These are phyloP conservation scores for Claviceps africana DNA, from an alignment of 2,329 filamentous ascomycete genomes.

Conservation along the genomic window DNA sequence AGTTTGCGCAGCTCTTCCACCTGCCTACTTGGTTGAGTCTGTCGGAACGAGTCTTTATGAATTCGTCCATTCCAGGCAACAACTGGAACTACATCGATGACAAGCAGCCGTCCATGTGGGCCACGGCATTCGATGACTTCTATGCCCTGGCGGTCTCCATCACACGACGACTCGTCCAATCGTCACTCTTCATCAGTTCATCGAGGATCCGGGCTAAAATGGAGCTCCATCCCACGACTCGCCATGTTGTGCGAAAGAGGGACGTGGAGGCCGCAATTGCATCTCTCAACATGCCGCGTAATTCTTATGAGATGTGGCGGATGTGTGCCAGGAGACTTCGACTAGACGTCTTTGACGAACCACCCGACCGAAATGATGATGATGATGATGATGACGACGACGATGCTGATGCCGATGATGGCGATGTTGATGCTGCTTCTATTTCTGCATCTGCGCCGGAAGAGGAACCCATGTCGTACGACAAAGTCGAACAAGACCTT, in stretches of 20 bases:
- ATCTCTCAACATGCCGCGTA: conserved; percentile 28
- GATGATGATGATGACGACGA: conserved; percentile 5
- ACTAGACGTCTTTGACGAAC: conserved; percentile 31
- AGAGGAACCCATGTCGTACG: conserved; percentile 25
- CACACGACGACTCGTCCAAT: conserved; percentile 56
- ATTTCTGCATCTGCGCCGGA: conserved; percentile 2
- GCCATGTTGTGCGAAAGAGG: conserved; percentile 22
- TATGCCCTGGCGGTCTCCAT: conserved; percentile 52
- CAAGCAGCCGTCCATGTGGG: conserved; percentile 55
- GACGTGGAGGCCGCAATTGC: conserved; percentile 37
- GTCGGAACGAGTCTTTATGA: conserved; percentile 63
- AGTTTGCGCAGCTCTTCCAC: conserved; percentile 43
- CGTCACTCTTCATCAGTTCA: conserved; percentile 54
- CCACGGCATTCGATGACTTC: conserved; percentile 65
- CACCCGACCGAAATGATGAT: conserved; percentile 9
- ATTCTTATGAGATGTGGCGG: conserved; percentile 31
- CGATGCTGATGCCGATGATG: conserved; percentile 3
- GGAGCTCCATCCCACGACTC: conserved; percentile 15
- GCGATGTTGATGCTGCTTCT: not conserved
- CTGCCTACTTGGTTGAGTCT: conserved; percentile 47
- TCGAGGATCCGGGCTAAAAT: conserved; percentile 47
- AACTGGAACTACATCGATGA: conserved; percentile 54
- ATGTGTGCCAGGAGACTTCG: conserved; percentile 33
- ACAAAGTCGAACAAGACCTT: conserved; percentile 29
- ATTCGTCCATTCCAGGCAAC: conserved; percentile 41